Base-by-base conservation (phyloP, 2,329 filamentous ascomycete species). In the Chaetomium olivaceum region DNA sequence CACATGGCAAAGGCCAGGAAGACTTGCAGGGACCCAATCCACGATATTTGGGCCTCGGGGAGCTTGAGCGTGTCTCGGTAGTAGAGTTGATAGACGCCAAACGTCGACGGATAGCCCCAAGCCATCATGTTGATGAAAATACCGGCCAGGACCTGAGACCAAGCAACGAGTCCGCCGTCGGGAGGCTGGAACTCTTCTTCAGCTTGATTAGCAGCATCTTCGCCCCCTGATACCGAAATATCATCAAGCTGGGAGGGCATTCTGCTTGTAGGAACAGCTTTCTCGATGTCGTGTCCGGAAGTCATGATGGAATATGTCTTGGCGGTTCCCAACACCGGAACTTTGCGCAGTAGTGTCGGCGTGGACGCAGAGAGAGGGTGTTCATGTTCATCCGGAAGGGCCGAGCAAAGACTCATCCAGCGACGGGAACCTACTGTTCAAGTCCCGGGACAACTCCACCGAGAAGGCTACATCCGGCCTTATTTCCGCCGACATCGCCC, bases 21-120 rank as follows among this genome's bases (percentile, higher is more conserved):
- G 14, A 81, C 77, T 73, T 85, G 82, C 3, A 83, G 73, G 14
- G 80, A 82, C 51, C 82, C 82, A 62, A 84, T 80, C 82, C 80
- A 83, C n/a, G 78, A 80, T 25, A 83, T 78, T 62, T 79, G 73
- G 4, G 75, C 70, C 2, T 74, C 69, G 39, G 74, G 73, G 19
- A 78, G 73, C 2, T 73, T 68, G 25, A 78, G 74, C 0, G 69
- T 75, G 65, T 76, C 72, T 0, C 74, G 74, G 73, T 82, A 81
- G 75, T 83, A 77, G 3, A 80, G 77, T 80, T 79, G 78, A 78
- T 77, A 81, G 55, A 82, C 81, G 62, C 79, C 83, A 67, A 83
- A 86, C 2, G 80, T 78, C 5, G 79, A 75, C 3, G 80, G 78
- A 61, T 80, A 82, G 61, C 83, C 83, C 80, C 83, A 85, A 5